Evolutionary conservation across 78 protist species (phyloP).

Genomic region (Reticulomyxa filosa): DNA sequence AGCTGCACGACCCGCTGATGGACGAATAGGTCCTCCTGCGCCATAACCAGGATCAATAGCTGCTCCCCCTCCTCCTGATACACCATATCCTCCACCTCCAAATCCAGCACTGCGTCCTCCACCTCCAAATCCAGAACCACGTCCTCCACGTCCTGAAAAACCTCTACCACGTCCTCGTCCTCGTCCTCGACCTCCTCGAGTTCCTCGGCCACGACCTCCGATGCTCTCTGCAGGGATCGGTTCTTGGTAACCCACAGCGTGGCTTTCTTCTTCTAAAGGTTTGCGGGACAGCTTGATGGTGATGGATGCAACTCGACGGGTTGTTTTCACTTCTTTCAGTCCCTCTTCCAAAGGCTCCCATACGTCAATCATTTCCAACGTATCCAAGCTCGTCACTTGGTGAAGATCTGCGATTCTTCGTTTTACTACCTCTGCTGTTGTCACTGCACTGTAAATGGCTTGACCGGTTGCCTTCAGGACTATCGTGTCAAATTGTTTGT

Average conservation of each 20-base stretch:
- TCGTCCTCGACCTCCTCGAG: background rate
- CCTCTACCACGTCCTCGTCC: background rate
- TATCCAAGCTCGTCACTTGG: background rate
- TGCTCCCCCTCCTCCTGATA: background rate
- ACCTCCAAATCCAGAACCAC: background rate
- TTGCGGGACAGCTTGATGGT: background rate
- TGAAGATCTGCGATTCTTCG: background rate
- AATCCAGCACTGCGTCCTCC: background rate
- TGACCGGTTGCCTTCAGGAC: background rate
- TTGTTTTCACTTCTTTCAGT: background rate
- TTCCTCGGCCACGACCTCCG: background rate
- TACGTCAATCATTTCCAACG: background rate
- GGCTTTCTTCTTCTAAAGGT: background rate
- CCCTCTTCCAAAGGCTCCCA: background rate
- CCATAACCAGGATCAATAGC: background rate
- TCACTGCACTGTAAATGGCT: background rate
- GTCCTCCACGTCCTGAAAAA: background rate
- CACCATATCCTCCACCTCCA: background rate
- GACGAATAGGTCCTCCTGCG: background rate
- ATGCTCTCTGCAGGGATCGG: background rate
- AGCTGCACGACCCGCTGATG: background rate
- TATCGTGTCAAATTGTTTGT: no score
- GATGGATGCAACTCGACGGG: background rate
- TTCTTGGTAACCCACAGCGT: background rate
- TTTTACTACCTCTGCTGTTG: background rate